These are phyloP conservation scores for Penicillium canescens DNA, from an alignment of 495 filamentous ascomycete genomes.

Conservation along the genomic window DNA sequence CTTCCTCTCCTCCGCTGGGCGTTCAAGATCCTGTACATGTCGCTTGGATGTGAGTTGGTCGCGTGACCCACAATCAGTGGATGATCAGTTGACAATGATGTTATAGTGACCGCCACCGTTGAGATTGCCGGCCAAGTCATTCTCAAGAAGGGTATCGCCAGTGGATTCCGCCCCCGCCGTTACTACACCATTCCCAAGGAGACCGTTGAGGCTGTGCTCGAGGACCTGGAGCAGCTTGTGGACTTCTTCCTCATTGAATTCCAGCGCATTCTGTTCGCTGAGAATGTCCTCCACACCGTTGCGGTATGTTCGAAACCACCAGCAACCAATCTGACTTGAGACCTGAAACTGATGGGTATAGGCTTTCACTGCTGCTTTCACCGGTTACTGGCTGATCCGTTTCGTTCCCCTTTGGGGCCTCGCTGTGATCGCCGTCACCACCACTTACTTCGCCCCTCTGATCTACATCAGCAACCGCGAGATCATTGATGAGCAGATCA, in stretches of 20 bases:
- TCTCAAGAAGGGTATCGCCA: slow-evolving; percentile 75
- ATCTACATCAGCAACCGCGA: slow-evolving; percentile 93
- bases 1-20: slow-evolving; percentile 83
- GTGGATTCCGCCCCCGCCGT: slow-evolving; percentile 82
- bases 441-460: slow-evolving; percentile 83
- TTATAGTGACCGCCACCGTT: slow-evolving; percentile 66
- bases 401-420: slow-evolving; percentile 93
- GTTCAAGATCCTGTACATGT: slow-evolving; percentile 80
- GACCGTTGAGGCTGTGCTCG: slow-evolving; percentile 74
- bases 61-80: slow-evolving; percentile 12
- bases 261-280: slow-evolving; percentile 91
- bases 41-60: slow-evolving; percentile 58
- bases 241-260: slow-evolving; percentile 98
- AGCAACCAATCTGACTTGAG: too few relatives aligned
- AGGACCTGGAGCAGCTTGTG: slow-evolving; percentile 85
- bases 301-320: slow-evolving; percentile 57
- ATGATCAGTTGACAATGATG: slow-evolving; percentile 11
- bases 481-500: slow-evolving; percentile 83
- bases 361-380: slow-evolving; percentile 77
- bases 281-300: slow-evolving; percentile 82
- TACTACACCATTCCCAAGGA: slow-evolving; percentile 92
- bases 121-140: slow-evolving; percentile 77
- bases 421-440: slow-evolving; percentile 70
- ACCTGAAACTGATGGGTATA: slow-evolving; percentile 31
- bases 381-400: slow-evolving; percentile 93